These are phyloP conservation scores for Sorghum bicolor DNA, from an alignment of 176 grass and related monocot species.

Conservation along the genomic window DNA sequence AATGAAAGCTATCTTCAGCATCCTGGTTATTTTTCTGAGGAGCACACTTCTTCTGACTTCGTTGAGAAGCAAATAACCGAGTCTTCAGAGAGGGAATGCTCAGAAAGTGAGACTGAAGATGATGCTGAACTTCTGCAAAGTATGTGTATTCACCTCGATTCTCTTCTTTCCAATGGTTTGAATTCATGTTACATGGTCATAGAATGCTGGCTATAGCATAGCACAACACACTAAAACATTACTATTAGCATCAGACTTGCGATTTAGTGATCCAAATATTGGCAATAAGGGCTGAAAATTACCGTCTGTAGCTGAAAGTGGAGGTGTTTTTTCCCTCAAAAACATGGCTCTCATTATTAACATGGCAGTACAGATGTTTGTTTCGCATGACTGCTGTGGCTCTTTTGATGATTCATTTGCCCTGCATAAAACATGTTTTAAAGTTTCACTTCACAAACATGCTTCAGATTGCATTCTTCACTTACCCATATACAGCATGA, in stretches of 20 bases:
- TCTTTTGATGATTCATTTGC: not conserved
- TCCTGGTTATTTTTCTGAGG: conserved; percentile 59
- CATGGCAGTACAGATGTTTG: not conserved
- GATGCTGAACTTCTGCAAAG: conserved; percentile 63
- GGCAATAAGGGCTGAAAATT: conserved; percentile 4
- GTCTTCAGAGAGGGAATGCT: conserved; percentile 70
- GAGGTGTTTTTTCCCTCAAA: not conserved
- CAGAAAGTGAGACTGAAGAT: conserved; percentile 74
- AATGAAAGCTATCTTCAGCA: conserved; percentile 62
- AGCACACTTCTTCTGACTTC: conserved; percentile 68
- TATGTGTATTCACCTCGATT: conserved; percentile 35
- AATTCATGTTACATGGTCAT: conserved; percentile 18
- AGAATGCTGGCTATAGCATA: conserved; percentile 15
- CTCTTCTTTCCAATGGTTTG: conserved; percentile 26
- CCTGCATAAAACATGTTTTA: not conserved
- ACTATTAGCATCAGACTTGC: not conserved
- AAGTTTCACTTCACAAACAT: not conserved
- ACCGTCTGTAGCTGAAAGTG: not conserved
- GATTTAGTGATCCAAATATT: not conserved
- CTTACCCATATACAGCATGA: conserved; percentile 1
- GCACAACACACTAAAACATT: not conserved
- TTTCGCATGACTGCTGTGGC: not conserved
- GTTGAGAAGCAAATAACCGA: conserved; percentile 46
- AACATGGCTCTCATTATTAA: not conserved
- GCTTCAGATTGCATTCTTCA: conserved; percentile 9